A percentile compares a stretch with the other conserved stretches of the same genome.
phyloP scores from a whole-genome alignment of 2,329 filamentous ascomycete genomes.

The Fusarium cyanostomum region DNA sequence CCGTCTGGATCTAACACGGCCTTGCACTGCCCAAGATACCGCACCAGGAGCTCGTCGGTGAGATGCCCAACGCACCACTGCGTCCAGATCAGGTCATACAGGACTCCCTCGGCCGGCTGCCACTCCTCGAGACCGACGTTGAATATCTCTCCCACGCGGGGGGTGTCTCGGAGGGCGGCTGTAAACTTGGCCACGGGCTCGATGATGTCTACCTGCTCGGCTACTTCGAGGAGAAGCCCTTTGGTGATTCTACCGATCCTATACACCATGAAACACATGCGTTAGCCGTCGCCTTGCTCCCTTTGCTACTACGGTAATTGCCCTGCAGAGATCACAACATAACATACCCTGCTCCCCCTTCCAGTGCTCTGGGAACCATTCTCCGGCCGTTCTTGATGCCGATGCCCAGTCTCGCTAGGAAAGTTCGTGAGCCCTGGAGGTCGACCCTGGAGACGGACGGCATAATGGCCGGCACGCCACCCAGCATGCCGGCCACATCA shows the following conservation, averaged over 20 bases:
- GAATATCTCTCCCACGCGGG: conserved; percentile 71
- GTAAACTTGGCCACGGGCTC: conserved; percentile 89
- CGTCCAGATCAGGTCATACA: conserved; percentile 86
- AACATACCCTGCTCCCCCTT: conserved; percentile 54
- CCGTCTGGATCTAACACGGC: conserved; percentile 46
- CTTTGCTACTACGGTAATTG: too few relatives aligned
- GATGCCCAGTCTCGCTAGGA: conserved; percentile 72
- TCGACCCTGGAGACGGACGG: conserved; percentile 68
- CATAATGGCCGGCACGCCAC: too few relatives aligned
- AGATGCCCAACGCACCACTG: conserved; percentile 92
- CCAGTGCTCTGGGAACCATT: conserved; percentile 45
- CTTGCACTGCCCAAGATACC: conserved; percentile 72
- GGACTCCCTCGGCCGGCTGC: conserved; percentile 55
- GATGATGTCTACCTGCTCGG: conserved; percentile 80
- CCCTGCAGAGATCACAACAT: background rate
- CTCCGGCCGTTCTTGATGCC: conserved; percentile 47
- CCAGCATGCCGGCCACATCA: conserved; percentile 78
- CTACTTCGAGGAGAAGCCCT: conserved; percentile 76
- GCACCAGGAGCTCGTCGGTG: conserved; percentile 75
- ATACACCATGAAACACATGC: too few relatives aligned
- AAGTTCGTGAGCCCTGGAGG: conserved; percentile 73
- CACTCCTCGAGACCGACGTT: conserved; percentile 80
- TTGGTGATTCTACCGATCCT: conserved; percentile 86
- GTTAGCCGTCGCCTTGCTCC: background rate
- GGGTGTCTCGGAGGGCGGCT: conserved; percentile 62